Evolutionary conservation across 2,329 filamentous ascomycete genomes (phyloP).

Genomic region (Ophiocordyceps camponoti-rufipedis): DNA sequence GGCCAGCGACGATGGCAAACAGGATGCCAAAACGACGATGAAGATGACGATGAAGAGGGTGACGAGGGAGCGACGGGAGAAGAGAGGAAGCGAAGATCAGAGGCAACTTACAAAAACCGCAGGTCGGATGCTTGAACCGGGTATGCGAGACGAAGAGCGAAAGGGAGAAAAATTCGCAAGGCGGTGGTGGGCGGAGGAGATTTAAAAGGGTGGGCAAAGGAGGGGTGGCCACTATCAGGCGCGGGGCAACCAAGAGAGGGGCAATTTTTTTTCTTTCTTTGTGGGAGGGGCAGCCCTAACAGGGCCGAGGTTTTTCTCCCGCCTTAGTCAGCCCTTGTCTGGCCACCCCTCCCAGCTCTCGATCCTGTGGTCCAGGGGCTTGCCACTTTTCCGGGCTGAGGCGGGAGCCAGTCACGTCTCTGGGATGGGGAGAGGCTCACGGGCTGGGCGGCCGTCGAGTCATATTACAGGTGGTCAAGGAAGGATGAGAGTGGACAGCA

Average conservation of each 20-base stretch:
- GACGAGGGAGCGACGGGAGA: background rate
- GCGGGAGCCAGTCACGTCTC: too few relatives aligned
- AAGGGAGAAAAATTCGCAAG: conserved; percentile 17
- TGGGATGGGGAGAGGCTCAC: too few relatives aligned
- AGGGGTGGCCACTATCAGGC: conserved; percentile 11
- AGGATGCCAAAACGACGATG: background rate
- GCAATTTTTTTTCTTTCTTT: background rate
- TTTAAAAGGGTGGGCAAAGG: conserved; percentile 17
- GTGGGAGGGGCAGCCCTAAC: conserved; percentile 15
- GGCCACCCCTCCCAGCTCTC: too few relatives aligned
- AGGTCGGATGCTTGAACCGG: conserved; percentile 25
- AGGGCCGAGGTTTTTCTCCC: conserved; percentile 12
- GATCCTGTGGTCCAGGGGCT: too few relatives aligned
- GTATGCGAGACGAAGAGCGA: conserved; percentile 24
- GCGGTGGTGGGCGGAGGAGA: conserved; percentile 18
- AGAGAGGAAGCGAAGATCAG: background rate
- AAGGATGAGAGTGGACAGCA: background rate
- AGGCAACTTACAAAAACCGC: conserved; percentile 17
- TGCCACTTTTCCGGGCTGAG: too few relatives aligned
- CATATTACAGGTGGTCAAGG: too few relatives aligned
- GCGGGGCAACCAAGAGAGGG: conserved; percentile 15
- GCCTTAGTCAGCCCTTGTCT: background rate
- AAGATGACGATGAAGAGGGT: background rate
- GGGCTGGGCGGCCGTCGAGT: too few relatives aligned
- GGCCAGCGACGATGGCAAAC: too few relatives aligned